These are phyloP conservation scores for Tolypocladium ophioglossoides DNA, from an alignment of 2,329 filamentous ascomycete genomes.

Conservation along the genomic window DNA sequence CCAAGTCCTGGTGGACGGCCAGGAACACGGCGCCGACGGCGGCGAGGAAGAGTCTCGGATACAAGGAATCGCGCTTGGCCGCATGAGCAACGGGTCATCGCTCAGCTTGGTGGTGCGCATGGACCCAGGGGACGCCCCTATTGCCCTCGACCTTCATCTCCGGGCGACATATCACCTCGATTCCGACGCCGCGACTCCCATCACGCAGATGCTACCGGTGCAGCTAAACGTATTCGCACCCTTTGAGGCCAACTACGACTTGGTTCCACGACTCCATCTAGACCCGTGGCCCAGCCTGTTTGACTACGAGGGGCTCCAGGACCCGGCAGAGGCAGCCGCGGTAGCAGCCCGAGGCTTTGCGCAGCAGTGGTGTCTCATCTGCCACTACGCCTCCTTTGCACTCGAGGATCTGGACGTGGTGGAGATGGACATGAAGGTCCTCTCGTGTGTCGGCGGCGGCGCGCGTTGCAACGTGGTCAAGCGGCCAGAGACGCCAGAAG, in stretches of 20 bases:
- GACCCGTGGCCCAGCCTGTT: slow-evolving; percentile 87
- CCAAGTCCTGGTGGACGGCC: slow-evolving; percentile 25
- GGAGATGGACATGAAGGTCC: slow-evolving; percentile 51
- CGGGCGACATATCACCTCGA: slow-evolving; percentile 68
- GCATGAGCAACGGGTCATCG: slow-evolving; percentile 35
- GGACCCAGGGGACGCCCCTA: slow-evolving; percentile 38
- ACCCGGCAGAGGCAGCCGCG: slow-evolving; percentile 15
- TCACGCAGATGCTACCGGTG: slow-evolving; percentile 61
- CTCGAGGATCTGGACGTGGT: slow-evolving; percentile 55
- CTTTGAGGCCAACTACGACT: slow-evolving; percentile 87
- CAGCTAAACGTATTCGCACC: slow-evolving; percentile 67
- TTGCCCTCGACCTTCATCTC: slow-evolving; percentile 57
- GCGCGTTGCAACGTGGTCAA: slow-evolving; percentile 45
- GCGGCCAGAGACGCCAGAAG: slow-evolving; percentile 27
- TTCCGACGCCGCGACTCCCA: slow-evolving; percentile 69
- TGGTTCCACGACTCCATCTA: slow-evolving; percentile 66
- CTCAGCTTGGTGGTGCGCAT: slow-evolving; percentile 35
- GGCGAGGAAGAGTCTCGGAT: slow-evolving; percentile 32
- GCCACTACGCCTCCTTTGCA: slow-evolving; percentile 68
- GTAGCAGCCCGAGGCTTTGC: slow-evolving; percentile 47
- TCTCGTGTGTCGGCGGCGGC: slow-evolving; percentile 51
- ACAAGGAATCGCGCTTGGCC: slow-evolving; percentile 31
- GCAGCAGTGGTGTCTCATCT: slow-evolving; percentile 73
- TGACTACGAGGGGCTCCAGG: slow-evolving; percentile 40
- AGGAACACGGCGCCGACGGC: slow-evolving; percentile 20